phyloP scores from a whole-genome alignment of 352 stramenopile species.

The Aphanomyces astaci region DNA sequence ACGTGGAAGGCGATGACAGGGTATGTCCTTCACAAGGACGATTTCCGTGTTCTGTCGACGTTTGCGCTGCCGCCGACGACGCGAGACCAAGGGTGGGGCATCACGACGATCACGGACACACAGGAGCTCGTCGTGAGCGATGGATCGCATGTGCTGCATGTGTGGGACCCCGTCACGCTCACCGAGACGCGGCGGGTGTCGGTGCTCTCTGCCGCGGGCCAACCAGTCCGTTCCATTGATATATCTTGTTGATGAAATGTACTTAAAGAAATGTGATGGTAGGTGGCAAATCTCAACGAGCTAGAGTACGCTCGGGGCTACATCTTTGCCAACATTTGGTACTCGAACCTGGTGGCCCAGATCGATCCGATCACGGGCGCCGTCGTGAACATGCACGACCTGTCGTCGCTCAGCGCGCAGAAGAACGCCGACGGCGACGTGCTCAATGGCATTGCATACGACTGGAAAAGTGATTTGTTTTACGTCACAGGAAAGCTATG shows the following conservation, averaged over 20 bases:
- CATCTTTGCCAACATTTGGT: slow-evolving; percentile 95
- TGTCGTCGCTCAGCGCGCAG: slow-evolving; percentile 38
- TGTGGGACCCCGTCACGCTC: slow-evolving; percentile 86
- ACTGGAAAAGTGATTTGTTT: slow-evolving; percentile 80
- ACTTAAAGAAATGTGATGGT: no score
- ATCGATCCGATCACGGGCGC: slow-evolving; percentile 83
- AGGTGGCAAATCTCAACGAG: slow-evolving; percentile 86
- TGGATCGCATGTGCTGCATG: slow-evolving; percentile 82
- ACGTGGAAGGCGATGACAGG: slow-evolving; percentile 86
- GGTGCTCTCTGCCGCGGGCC: slow-evolving; percentile 40
- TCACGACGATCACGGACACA: slow-evolving; percentile 72
- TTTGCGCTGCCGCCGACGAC: slow-evolving; percentile 37
- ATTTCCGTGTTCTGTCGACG: slow-evolving; percentile 16
- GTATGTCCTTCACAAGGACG: slow-evolving; percentile 73
- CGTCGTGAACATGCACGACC: slow-evolving; percentile 86
- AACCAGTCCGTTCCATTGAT: slow-evolving; percentile 18
- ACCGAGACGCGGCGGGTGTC: slow-evolving; percentile 52
- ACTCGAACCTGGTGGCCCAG: slow-evolving; percentile 86
- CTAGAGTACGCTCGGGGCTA: slow-evolving; percentile 88
- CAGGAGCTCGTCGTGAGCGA: slow-evolving; percentile 83
- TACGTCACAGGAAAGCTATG: slow-evolving; percentile 92
- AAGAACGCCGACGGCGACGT: slow-evolving; percentile 51
- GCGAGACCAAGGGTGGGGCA: slow-evolving; percentile 88
- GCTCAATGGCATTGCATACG: slow-evolving; percentile 92
- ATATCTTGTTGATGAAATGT: no score